Evolutionary conservation across 179 eudicot species (phyloP).

Genomic region (Silene noctiflora): DNA sequence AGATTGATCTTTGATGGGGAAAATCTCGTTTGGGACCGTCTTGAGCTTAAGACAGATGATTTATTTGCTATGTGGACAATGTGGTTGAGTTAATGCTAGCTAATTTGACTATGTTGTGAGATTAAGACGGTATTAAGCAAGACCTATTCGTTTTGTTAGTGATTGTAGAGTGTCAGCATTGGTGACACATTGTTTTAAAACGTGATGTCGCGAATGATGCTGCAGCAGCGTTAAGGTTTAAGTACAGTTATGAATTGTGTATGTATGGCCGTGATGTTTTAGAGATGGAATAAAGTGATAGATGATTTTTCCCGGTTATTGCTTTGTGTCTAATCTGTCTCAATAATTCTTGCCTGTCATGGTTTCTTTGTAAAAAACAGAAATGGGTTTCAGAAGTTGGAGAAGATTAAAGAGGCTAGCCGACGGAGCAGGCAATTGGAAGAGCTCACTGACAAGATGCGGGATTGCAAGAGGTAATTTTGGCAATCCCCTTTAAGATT

Average conservation of each 20-base stretch:
- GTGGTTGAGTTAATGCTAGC: no score
- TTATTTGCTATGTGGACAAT: no score
- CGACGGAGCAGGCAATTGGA: slow-evolving; percentile 92
- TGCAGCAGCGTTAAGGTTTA: neutral
- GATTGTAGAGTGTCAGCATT: neutral
- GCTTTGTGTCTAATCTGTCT: neutral
- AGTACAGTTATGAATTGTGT: neutral
- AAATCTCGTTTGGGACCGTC: neutral
- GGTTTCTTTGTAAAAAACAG: slow-evolving; percentile 33
- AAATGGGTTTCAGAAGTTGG: slow-evolving; percentile 95
- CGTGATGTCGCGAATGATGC: neutral
- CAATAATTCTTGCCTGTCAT: neutral
- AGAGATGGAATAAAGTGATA: neutral
- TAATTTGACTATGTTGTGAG: no score
- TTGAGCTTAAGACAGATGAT: no score
- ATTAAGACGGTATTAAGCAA: neutral
- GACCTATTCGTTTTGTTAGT: neutral
- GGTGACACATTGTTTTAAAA: neutral
- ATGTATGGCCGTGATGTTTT: neutral
- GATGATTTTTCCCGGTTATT: neutral
- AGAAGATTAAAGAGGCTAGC: slow-evolving; percentile 88
- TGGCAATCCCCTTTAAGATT: neutral
- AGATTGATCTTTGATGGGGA: neutral
- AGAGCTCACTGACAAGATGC: slow-evolving; percentile 97
- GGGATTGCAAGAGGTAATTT: slow-evolving; percentile 89